These are phyloP conservation scores for Singerocomus rubriflavus DNA, from an alignment of 1,284 basidiomycete species.

Conservation along the genomic window DNA sequence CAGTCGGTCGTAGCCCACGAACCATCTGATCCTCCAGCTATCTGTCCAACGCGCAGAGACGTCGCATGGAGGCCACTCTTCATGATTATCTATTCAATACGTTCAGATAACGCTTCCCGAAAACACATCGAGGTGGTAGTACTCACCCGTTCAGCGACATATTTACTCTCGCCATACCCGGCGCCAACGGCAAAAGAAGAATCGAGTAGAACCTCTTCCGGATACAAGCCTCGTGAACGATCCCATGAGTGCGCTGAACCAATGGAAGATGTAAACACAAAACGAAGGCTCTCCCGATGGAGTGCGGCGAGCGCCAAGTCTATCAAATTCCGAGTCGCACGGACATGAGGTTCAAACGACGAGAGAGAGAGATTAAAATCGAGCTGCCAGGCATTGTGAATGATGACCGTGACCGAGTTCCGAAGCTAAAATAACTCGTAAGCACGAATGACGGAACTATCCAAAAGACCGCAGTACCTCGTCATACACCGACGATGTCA, in stretches of 20 bases:
- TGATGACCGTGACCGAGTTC: conserved; percentile 5
- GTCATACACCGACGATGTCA: neutral
- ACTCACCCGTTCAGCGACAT: conserved; percentile 9
- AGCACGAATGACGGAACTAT: neutral
- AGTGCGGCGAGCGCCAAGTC: conserved; percentile 1
- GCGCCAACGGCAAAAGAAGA: conserved; percentile 8
- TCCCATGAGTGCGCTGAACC: conserved; percentile 11
- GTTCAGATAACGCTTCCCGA: neutral
- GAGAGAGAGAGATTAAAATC: conserved; percentile 7
- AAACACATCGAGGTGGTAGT: too few relatives aligned
- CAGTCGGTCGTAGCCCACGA: conserved; percentile 30
- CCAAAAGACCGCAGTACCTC: neutral
- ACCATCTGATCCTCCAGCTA: conserved; percentile 22
- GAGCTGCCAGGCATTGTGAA: conserved; percentile 7
- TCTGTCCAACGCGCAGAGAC: conserved; percentile 28
- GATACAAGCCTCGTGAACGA: neutral
- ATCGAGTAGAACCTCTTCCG: conserved; percentile 1
- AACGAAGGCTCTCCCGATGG: neutral
- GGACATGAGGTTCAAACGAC: conserved; percentile 6
- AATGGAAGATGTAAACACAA: conserved; percentile 8
- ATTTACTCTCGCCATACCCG: conserved; percentile 9
- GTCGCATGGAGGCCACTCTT: conserved; percentile 19
- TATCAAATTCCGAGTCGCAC: conserved; percentile 2
- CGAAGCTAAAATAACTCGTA: neutral
- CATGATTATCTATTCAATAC: conserved; percentile 17